phyloP scores from a whole-genome alignment of 768 basidiomycete species.

The Russula lepida region DNA sequence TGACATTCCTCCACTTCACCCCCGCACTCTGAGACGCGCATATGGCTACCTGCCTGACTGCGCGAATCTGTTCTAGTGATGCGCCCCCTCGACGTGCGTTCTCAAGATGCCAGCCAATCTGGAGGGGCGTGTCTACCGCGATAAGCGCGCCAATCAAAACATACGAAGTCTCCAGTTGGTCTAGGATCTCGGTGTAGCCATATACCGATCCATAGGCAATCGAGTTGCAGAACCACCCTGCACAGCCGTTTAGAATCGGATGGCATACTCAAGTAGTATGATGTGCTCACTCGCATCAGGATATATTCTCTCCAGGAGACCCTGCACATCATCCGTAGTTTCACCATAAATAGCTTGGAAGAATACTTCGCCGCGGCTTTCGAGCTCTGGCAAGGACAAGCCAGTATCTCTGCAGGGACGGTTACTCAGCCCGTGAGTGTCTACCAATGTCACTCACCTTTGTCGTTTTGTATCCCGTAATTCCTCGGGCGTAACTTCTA shows the following conservation, averaged over 20 bases:
- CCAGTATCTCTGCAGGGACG: slow-evolving; percentile 31
- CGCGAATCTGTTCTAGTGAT: slow-evolving; percentile 41
- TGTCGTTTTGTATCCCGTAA: slow-evolving; percentile 40
- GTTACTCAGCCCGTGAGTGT: not conserved
- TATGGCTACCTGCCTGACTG: slow-evolving; percentile 49
- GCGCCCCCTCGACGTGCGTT: slow-evolving; percentile 51
- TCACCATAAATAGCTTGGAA: slow-evolving; percentile 50
- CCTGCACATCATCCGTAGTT: slow-evolving; percentile 41
- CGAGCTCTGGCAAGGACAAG: slow-evolving; percentile 37
- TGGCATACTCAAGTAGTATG: not conserved
- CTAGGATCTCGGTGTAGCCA: slow-evolving; percentile 39
- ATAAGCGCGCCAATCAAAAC: slow-evolving; percentile 54
- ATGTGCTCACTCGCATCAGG: slow-evolving; percentile 51
- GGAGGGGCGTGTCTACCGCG: slow-evolving; percentile 51
- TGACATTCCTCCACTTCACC: slow-evolving; percentile 41
- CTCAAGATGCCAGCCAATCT: slow-evolving; percentile 57
- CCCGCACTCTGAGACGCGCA: slow-evolving; percentile 41
- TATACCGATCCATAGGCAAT: slow-evolving; percentile 54
- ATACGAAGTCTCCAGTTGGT: slow-evolving; percentile 49
- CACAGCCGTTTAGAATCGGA: not conserved
- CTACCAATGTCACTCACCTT: slow-evolving; percentile 31
- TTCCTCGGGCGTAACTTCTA: slow-evolving; percentile 45
- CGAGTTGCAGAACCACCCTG: slow-evolving; percentile 47
- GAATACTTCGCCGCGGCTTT: slow-evolving; percentile 33
- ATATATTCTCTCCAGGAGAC: slow-evolving; percentile 42